phyloP scores from a whole-genome alignment of 148 eudicot genomes.

The Pharnaceum exiguum region DNA sequence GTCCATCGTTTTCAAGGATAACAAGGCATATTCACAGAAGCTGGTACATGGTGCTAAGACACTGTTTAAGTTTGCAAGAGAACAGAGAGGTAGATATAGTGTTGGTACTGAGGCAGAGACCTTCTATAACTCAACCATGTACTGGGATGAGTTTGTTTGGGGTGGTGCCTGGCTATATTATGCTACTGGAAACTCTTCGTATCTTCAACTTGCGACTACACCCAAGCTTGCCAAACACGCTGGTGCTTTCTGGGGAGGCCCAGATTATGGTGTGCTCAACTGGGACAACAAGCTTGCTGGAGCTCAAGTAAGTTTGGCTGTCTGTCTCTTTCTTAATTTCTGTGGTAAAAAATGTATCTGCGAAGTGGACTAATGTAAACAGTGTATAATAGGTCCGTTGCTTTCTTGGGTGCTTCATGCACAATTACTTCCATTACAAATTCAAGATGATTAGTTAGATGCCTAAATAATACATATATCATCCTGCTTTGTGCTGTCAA shows the following conservation, averaged over 20 bases:
- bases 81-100: conserved; percentile 79
- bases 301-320: conserved; percentile 65
- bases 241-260: conserved; percentile 87
- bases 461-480: no score
- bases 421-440: neutral
- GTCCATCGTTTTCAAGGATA: conserved; percentile 86
- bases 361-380: neutral
- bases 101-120: conserved; percentile 49
- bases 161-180: conserved; percentile 85
- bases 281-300: conserved; percentile 96
- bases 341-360: no score
- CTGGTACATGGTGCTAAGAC: conserved; percentile 84
- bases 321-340: neutral
- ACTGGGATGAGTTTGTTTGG: conserved; percentile 92
- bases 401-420: neutral
- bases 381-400: no score
- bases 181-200: conserved; percentile 78
- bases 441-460: no score
- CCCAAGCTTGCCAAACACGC: conserved; percentile 72
- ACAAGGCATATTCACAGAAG: conserved; percentile 79
- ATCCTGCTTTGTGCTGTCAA: no score
- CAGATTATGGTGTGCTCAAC: conserved; percentile 76
- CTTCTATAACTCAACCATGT: conserved; percentile 73
- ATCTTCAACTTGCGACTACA: conserved; percentile 68
- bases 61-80: conserved; percentile 62